A percentile compares a stretch with the other conserved stretches of the same genome.
phyloP scores from a whole-genome alignment of 768 basidiomycete genomes.

The Sarcodon aspratus region DNA sequence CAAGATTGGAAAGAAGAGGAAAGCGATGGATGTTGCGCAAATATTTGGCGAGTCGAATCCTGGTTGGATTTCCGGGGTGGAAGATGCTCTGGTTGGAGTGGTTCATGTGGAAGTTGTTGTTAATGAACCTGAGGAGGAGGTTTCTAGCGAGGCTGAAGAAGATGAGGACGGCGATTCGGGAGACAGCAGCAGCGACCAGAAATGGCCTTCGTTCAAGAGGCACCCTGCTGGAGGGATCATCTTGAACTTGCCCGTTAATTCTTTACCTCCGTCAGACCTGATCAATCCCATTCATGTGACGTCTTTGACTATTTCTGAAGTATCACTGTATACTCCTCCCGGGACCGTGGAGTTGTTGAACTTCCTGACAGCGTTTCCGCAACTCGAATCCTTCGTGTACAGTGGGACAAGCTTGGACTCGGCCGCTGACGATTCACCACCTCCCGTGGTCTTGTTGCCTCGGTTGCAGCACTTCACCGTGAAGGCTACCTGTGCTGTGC shows the following conservation, averaged over 20 bases:
- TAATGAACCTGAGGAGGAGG: background rate
- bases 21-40: conserved; percentile 5
- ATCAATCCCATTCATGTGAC: conserved; percentile 44
- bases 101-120: background rate
- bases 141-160: conserved; percentile 5
- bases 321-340: conserved; percentile 24
- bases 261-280: conserved; percentile 33
- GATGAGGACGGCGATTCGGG: conserved; percentile 3
- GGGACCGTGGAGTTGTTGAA: conserved; percentile 40
- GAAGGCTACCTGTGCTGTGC: conserved; percentile 48
- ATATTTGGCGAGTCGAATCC: background rate
- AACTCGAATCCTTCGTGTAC: conserved; percentile 46
- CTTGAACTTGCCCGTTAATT: conserved; percentile 38
- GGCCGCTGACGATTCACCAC: conserved; percentile 9
- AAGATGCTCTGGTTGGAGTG: background rate
- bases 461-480: conserved; percentile 46
- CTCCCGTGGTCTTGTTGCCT: conserved; percentile 41
- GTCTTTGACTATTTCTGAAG: conserved; percentile 45
- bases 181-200: conserved; percentile 4
- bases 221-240: conserved; percentile 14
- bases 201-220: conserved; percentile 9
- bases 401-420: conserved; percentile 36
- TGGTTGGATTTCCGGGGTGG: no score
- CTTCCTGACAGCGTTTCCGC: conserved; percentile 52
- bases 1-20: conserved; percentile 26